Evolutionary conservation across 75 land plant genomes (phyloP).

Genomic region (Pinus albicaulis): DNA sequence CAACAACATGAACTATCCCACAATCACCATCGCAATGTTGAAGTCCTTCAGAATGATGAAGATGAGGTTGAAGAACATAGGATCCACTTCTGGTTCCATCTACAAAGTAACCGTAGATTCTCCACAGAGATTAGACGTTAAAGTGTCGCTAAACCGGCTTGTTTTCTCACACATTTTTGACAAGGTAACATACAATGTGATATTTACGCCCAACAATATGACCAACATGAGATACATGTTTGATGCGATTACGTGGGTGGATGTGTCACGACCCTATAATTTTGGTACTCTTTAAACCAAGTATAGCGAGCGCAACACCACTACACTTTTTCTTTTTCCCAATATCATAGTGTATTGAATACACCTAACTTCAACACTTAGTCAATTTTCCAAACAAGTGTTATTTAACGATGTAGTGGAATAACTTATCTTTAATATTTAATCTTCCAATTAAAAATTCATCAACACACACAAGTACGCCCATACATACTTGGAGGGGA

Average conservation of each 20-base stretch:
- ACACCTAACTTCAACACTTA: too few species aligned
- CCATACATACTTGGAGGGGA: too few species aligned
- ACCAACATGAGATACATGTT: constrained; percentile 49
- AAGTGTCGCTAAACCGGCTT: constrained; percentile 45
- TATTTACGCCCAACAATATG: constrained; percentile 19
- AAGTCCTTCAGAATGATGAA: neutral
- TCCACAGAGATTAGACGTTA: constrained; percentile 29
- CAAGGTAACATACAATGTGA: constrained; percentile 23
- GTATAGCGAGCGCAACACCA: too few species aligned
- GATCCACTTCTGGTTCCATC: constrained; percentile 18
- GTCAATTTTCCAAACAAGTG: too few species aligned
- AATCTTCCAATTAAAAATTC: too few species aligned
- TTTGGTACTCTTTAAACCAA: too few species aligned
- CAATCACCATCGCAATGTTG: constrained; percentile 27
- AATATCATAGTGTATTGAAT: too few species aligned
- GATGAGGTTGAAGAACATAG: constrained; percentile 52
- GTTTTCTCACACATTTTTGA: constrained; percentile 17
- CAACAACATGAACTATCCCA: constrained; percentile 62
- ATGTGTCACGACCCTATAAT: too few species aligned
- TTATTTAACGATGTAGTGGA: too few species aligned
- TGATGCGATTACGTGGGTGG: constrained; percentile 68
- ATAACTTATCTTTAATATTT: too few species aligned
- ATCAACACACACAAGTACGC: too few species aligned
- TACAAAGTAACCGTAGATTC: constrained; percentile 29
- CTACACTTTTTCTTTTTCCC: too few species aligned